Percentiles rank a stretch among this genome's conserved stretches.
phyloP scores from a whole-genome alignment of 2,329 filamentous ascomycete genomes.

The Mycogone perniciosa region DNA sequence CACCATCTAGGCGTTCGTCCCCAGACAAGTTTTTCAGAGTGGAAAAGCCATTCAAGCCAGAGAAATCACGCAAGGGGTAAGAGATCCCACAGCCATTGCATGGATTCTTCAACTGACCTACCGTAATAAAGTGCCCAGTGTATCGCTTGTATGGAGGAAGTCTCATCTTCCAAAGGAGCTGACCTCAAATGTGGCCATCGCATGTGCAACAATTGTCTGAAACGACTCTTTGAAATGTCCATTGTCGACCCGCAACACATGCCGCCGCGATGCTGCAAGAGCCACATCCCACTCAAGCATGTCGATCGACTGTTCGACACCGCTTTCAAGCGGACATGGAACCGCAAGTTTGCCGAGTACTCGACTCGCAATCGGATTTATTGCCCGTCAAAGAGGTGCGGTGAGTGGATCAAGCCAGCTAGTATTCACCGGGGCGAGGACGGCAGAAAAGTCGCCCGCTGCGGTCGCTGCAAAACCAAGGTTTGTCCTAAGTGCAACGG shows the following conservation, averaged over 20 bases:
- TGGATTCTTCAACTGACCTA: slow-evolving; percentile 15
- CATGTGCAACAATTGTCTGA: slow-evolving; percentile 74
- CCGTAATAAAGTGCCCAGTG: slow-evolving; percentile 56
- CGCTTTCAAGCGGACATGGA: slow-evolving; percentile 73
- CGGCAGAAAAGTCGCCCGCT: slow-evolving; percentile 61
- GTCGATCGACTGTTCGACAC: slow-evolving; percentile 69
- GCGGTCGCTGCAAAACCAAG: slow-evolving; percentile 63
- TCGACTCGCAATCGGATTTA: slow-evolving; percentile 70
- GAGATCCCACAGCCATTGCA: neutral
- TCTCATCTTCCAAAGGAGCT: slow-evolving; percentile 56
- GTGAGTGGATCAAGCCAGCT: slow-evolving; percentile 71
- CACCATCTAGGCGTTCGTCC: slow-evolving; percentile 8
- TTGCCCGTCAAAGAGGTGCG: slow-evolving; percentile 66
- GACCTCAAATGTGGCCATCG: slow-evolving; percentile 73
- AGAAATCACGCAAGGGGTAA: slow-evolving; percentile 19
- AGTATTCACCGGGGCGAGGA: slow-evolving; percentile 51
- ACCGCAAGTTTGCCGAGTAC: slow-evolving; percentile 71
- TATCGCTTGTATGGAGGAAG: slow-evolving; percentile 64
- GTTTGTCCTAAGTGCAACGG: slow-evolving; percentile 69
- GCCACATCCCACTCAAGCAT: slow-evolving; percentile 67
- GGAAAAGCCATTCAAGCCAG: slow-evolving; percentile 17
- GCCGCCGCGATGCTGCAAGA: slow-evolving; percentile 74
- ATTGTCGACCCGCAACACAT: slow-evolving; percentile 72
- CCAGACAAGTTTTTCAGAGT: slow-evolving; percentile 19
- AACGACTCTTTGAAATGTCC: slow-evolving; percentile 67